Base-by-base conservation (phyloP, 2,329 filamentous ascomycete species). In the Monosporascus cannonballus region DNA sequence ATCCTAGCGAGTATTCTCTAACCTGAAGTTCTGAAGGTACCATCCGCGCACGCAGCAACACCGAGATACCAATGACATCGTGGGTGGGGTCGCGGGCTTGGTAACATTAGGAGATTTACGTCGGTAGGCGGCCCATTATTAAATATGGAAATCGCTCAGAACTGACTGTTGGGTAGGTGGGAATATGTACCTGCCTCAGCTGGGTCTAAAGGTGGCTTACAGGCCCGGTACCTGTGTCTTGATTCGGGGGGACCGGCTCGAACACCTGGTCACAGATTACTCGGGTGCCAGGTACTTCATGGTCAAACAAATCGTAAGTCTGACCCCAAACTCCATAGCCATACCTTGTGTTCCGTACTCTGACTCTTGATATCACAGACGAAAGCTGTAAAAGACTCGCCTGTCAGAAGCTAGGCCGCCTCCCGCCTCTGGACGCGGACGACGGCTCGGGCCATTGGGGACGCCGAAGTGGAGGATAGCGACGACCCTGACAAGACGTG, bases 191-290 rank as follows among this genome's bases (percentile, higher is more conserved):
- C 4, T 53, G 2, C 55, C 57, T 2, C 49, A 56, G 20, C 50
- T 59, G 4, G 49, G 47, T 18, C 2, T 56, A 34, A 54, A 56
- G 17, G 51, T 57, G 3, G 47, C 47, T 7, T 59, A 57, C 45
- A 30, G 27, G 4, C 48, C 53, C 18, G 55, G 56, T 6, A 49
- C 56, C n/a, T 58, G 48, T 22, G 30, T 49, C 14, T 37, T 58
- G 22, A 42, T 58, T 6, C 53, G 56, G 4, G 54, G 50, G 11
- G 49, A 46, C 4, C 47, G 24, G 3, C 39, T 56, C 27, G 52
- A 57, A 24, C 55, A 58, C 36, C 44, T 55, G 18, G 54, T 56
- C 6, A 25, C 45, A 1, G 49, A 56, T 47, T 55, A 54, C 47
- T 44, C 38, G 8, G 52, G 56, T 11, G 51, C 36, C 11, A 48